phyloP scores from a whole-genome alignment of 495 filamentous ascomycete species.

The Aspergillus mulundensis region DNA sequence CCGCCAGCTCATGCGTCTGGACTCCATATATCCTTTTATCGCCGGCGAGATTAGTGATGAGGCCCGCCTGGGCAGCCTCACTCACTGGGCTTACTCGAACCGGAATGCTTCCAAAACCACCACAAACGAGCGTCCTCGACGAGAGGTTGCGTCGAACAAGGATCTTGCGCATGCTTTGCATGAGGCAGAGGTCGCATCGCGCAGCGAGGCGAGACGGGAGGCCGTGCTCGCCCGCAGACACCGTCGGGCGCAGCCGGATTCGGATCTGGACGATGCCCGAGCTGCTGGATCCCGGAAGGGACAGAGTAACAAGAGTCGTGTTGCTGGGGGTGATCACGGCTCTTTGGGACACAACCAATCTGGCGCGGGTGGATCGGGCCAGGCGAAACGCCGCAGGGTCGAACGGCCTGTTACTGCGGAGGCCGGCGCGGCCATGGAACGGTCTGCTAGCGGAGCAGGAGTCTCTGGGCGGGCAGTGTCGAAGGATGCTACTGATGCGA shows the following conservation, averaged over 20 bases:
- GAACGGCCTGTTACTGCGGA: conserved; percentile 53
- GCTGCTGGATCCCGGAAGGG: conserved; percentile 50
- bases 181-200: conserved; percentile 70
- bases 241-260: conserved; percentile 64
- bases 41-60: conserved; percentile 90
- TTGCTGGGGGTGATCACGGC: conserved; percentile 31
- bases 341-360: conserved; percentile 21
- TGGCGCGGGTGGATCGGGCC: conserved; percentile 15
- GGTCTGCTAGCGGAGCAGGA: conserved; percentile 59
- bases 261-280: conserved; percentile 70
- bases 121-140: conserved; percentile 64
- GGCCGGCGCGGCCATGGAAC: conserved; percentile 59
- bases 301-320: conserved; percentile 56
- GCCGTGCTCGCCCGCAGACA: conserved; percentile 69
- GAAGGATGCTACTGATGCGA: conserved; percentile 55
- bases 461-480: conserved; percentile 47
- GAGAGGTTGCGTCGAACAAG: conserved; percentile 69
- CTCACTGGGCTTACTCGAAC: conserved; percentile 94
- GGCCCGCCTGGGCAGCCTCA: conserved; percentile 82
- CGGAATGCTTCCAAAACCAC: conserved; percentile 63
- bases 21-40: conserved; percentile 77
- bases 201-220: conserved; percentile 78
- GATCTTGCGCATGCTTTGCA: conserved; percentile 55
- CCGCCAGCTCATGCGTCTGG: conserved; percentile 78
- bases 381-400: conserved; percentile 74